These are phyloP conservation scores for Pezicula radicicola DNA, from an alignment of 2,329 filamentous ascomycete genomes.

Conservation along the genomic window DNA sequence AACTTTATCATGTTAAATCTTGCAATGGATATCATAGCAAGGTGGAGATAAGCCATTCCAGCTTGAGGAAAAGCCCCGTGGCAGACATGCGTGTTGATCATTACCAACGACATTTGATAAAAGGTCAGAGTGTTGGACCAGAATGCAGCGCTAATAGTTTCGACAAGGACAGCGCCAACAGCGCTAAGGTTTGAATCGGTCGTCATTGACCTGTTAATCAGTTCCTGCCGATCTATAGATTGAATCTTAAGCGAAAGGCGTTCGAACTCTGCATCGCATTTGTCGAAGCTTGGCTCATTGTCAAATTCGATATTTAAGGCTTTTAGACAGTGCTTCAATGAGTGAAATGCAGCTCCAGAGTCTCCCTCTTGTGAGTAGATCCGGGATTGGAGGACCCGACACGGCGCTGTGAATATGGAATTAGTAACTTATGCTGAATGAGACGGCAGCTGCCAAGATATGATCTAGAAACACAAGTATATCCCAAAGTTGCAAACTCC, in stretches of 20 bases:
- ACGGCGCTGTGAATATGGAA: conserved; percentile 49
- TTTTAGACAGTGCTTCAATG: conserved; percentile 67
- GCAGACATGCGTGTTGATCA: conserved; percentile 63
- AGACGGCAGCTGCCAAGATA: too few relatives aligned
- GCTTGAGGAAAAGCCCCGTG: conserved; percentile 67
- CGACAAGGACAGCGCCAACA: conserved; percentile 66
- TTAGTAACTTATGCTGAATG: too few relatives aligned
- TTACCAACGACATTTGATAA: conserved; percentile 65
- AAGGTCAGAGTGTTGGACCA: conserved; percentile 73
- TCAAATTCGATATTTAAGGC: conserved; percentile 67
- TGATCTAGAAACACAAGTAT: too few relatives aligned
- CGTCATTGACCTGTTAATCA: conserved; percentile 40
- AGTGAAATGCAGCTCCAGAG: conserved; percentile 62
- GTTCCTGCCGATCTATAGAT: conserved; percentile 47
- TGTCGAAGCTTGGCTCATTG: conserved; percentile 65
- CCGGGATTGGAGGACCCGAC: conserved; percentile 79
- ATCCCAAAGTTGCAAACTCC: too few relatives aligned
- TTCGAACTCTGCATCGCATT: conserved; percentile 74
- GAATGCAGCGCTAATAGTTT: conserved; percentile 68
- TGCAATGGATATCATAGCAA: conserved; percentile 64
- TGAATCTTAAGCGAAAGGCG: conserved; percentile 57
- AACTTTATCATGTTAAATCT: conserved; percentile 70
- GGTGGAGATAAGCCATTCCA: conserved; percentile 63
- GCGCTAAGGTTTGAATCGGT: conserved; percentile 55
- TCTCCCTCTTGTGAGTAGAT: conserved; percentile 75